Conservation (phyloP, 2,329 filamentous ascomycete species). For the Aureobasidium sp. region DNA sequence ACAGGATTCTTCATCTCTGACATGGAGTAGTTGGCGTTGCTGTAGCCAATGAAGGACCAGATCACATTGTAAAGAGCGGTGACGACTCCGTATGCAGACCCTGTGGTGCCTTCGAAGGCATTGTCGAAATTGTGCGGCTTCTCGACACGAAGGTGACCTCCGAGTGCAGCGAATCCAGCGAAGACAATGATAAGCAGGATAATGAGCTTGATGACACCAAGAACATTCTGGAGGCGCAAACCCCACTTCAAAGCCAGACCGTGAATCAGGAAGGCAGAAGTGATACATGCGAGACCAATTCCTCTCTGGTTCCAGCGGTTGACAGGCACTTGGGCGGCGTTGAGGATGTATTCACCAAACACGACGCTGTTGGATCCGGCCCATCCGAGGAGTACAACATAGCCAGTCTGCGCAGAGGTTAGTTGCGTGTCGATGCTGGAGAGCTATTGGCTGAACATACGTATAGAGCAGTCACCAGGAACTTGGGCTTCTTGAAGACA, state of each 20-base stretch:
- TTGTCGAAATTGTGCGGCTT: slow-evolving; percentile 58
- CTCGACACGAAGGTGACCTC: slow-evolving; percentile 50
- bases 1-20: slow-evolving; percentile 49
- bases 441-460: slow-evolving; percentile 13
- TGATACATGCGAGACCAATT: slow-evolving; percentile 61
- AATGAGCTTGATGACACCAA: slow-evolving; percentile 59
- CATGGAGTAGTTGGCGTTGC: slow-evolving; percentile 60
- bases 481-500: slow-evolving; percentile 54
- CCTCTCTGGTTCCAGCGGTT: slow-evolving; percentile 61
- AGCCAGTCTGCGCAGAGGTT: slow-evolving; percentile 33
- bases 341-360: slow-evolving; percentile 64
- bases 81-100: slow-evolving; percentile 60
- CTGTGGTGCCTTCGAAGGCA: slow-evolving; percentile 59
- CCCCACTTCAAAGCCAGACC: slow-evolving; percentile 59
- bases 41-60: slow-evolving; percentile 61
- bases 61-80: slow-evolving; percentile 66
- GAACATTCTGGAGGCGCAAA: slow-evolving; percentile 58
- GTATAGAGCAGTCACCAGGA: slow-evolving; percentile 56
- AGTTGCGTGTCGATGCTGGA: background rate
- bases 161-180: slow-evolving; percentile 48
- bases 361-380: slow-evolving; percentile 61
- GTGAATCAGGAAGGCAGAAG: slow-evolving; percentile 58
- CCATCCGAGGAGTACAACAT: slow-evolving; percentile 58
- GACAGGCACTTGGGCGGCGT: slow-evolving; percentile 56
- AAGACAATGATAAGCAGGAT: slow-evolving; percentile 61